These are phyloP conservation scores for Yamadazyma ubonensis DNA, from an alignment of 805 yeast genomes.

Conservation along the genomic window DNA sequence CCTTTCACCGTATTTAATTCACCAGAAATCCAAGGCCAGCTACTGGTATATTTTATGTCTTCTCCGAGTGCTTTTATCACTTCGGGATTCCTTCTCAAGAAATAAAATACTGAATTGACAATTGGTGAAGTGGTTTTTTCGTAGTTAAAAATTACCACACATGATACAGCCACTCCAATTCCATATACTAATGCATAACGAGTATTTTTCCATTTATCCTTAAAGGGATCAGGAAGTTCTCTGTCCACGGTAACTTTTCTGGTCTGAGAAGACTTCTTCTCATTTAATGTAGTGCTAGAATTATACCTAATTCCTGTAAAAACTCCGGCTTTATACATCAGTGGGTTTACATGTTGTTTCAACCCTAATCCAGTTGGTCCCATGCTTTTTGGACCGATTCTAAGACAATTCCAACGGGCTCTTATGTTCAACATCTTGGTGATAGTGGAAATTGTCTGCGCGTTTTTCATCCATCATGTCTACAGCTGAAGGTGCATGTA, in stretches of 20 bases:
- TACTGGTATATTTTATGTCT: conserved; percentile 67
- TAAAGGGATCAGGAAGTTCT: conserved; percentile 78
- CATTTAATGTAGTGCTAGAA: not conserved
- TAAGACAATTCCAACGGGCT: too few relatives aligned
- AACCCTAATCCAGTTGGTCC: too few relatives aligned
- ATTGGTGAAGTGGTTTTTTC: conserved; percentile 91
- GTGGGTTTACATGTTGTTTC: too few relatives aligned
- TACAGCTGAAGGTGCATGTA: conserved; percentile 36
- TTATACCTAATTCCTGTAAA: not conserved
- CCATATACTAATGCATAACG: conserved; percentile 50
- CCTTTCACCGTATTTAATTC: conserved; percentile 82
- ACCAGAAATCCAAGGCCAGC: conserved; percentile 90
- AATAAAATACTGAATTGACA: conserved; percentile 81
- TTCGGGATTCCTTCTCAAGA: conserved; percentile 68
- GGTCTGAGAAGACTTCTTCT: not conserved
- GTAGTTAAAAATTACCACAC: conserved; percentile 76
- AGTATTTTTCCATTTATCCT: conserved; percentile 51
- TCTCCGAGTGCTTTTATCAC: conserved; percentile 69
- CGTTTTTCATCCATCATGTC: conserved; percentile 6
- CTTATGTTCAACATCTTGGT: too few relatives aligned
- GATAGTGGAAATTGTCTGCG: not conserved
- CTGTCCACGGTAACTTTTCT: conserved; percentile 51
- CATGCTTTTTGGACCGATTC: too few relatives aligned
- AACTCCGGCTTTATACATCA: too few relatives aligned
- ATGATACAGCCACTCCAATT: conserved; percentile 37